Conservation (phyloP, 2,329 filamentous ascomycete genomes). For the Thielaviopsis musarum region DNA sequence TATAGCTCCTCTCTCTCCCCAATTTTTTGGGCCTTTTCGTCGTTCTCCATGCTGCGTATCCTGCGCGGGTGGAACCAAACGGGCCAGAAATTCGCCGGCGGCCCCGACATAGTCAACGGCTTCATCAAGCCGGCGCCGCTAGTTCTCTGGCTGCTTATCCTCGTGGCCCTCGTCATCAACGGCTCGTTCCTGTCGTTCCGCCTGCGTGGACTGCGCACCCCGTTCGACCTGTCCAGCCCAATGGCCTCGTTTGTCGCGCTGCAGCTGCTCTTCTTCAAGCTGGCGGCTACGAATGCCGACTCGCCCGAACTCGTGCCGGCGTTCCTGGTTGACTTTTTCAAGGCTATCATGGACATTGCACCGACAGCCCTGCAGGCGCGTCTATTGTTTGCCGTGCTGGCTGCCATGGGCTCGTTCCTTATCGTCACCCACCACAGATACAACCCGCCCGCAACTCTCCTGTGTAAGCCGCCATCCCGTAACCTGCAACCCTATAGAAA, state of each 20-base stretch:
- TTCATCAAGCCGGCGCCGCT: slow-evolving; percentile 48
- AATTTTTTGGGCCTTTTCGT: slow-evolving; percentile 22
- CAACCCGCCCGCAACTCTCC: slow-evolving; percentile 7
- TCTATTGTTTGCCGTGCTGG: slow-evolving; percentile 32
- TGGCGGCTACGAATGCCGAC: slow-evolving; percentile 75
- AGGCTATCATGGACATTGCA: slow-evolving; percentile 23
- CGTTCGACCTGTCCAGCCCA: slow-evolving; percentile 22
- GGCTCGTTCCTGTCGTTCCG: slow-evolving; percentile 20
- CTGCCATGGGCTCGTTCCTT: slow-evolving; percentile 22
- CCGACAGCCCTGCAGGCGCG: slow-evolving; percentile 32
- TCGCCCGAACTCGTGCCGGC: slow-evolving; percentile 57
- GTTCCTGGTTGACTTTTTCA: slow-evolving; percentile 23
- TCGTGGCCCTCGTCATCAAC: slow-evolving; percentile 48
- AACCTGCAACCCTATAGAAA: slow-evolving; percentile 5
- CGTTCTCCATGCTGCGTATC: slow-evolving; percentile 48
- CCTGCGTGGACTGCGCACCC: slow-evolving; percentile 14
- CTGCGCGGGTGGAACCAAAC: slow-evolving; percentile 86
- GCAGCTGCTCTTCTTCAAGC: slow-evolving; percentile 64
- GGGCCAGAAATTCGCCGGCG: slow-evolving; percentile 88
- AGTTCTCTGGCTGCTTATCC: slow-evolving; percentile 59
- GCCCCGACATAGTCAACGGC: slow-evolving; percentile 63
- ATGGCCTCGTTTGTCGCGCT: slow-evolving; percentile 24
- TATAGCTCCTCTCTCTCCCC: slow-evolving; percentile 3
- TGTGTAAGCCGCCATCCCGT: slow-evolving; percentile 11
- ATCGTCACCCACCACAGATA: slow-evolving; percentile 23